Evolutionary conservation across 352 stramenopile genomes (phyloP), one percentile per base, ranked within the genome.

Genomic region (Phytopythium boreale): DNA sequence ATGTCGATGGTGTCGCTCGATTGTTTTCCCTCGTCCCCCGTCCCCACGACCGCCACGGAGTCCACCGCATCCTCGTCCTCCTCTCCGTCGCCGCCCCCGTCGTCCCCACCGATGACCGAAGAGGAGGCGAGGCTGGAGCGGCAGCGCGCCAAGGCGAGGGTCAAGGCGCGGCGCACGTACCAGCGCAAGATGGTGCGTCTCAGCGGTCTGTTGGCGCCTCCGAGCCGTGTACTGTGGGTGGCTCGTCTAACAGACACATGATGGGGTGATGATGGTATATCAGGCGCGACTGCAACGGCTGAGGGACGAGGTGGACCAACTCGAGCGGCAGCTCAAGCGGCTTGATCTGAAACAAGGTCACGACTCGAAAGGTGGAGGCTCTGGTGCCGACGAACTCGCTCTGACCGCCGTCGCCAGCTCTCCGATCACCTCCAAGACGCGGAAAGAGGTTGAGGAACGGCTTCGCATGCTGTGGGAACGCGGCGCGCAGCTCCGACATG

Each of bases 111-210:
- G 12, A 29, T 55, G 47, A 29, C 22, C 8, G 37, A 43, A 11
- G 9, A 43, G 37, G 37, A 43, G 37, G 11, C 37, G 11, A 43
- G 15, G 37, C 4, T 3, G 11, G 37, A 43, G 37, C 37, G 24
- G 22, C 47, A 55, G 47, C 69, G 69, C 4, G 61, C 66, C 46
- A 59, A 59, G 51, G 66, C 31, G 19, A 64, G 69, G 26, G 41
- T 66, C 4, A 75, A 72, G 63, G 69, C 71, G 34, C 65, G 61
- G 6, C 71, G 63, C 61, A 69, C 71, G 49, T 75, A 75, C 65
- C 61, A 72, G n/a, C 55, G 69, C 15, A 75, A 72, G 60, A 75
- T 69, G 64, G 68, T 68, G 61, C 29, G 59, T 17, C 37, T 43
- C 22, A 10, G 31, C 31, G n/a, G n/a, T n/a, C n/a, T n/a, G n/a